These are phyloP conservation scores for Lophiostoma macrostomum DNA, from an alignment of 495 filamentous ascomycete genomes.

Conservation along the genomic window DNA sequence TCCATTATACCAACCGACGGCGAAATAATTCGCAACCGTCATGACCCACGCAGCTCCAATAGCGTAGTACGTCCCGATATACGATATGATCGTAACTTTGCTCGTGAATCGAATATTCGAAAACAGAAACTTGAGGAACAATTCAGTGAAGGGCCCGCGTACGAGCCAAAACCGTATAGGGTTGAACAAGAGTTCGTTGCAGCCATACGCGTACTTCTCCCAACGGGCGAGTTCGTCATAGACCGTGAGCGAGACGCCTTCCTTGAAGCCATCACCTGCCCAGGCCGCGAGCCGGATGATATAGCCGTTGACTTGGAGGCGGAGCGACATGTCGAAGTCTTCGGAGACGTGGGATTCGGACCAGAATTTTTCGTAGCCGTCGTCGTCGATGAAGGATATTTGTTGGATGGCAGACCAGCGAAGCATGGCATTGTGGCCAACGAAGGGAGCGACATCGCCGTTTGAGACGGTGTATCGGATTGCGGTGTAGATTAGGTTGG, in stretches of 20 bases:
- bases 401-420: conserved; percentile 77
- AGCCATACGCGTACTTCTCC: conserved; percentile 85
- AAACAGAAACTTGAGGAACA: conserved; percentile 69
- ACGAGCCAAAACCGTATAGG: conserved; percentile 59
- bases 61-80: conserved; percentile 86
- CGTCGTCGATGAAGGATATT: conserved; percentile 60
- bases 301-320: conserved; percentile 69
- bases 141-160: conserved; percentile 66
- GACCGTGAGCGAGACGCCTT: conserved; percentile 78
- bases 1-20: conserved; percentile 57
- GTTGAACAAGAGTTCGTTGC: conserved; percentile 76
- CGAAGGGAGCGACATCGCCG: conserved; percentile 72
- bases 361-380: conserved; percentile 76
- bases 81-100: conserved; percentile 77
- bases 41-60: conserved; percentile 79
- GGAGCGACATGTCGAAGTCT: conserved; percentile 82
- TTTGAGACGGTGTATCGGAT: conserved; percentile 79
- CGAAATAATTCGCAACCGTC: conserved; percentile 73
- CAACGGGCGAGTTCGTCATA: conserved; percentile 80
- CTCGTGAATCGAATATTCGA: conserved; percentile 73
- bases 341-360: conserved; percentile 79
- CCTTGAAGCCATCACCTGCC: conserved; percentile 74
- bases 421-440: conserved; percentile 71
- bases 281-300: conserved; percentile 72
- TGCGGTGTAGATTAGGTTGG: conserved; percentile 76